Evolutionary conservation across 2,329 filamentous ascomycete species (phyloP).

Genomic region (Aspergillus quadricinctus): DNA sequence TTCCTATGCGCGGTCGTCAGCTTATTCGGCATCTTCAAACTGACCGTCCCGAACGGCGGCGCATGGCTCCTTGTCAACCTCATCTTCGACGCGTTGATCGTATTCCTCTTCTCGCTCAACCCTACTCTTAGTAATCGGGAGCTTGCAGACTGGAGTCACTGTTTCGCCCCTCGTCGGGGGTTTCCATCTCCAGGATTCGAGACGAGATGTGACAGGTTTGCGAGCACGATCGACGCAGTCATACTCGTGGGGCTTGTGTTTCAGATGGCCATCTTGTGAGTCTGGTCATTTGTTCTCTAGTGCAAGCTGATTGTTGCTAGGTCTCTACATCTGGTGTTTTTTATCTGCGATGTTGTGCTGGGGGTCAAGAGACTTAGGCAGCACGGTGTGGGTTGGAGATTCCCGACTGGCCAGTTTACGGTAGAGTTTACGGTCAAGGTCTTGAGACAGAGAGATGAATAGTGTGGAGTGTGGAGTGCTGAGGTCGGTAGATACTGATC

Average conservation of each 20-base stretch:
- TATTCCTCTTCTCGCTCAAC: neutral
- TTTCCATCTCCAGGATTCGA: neutral
- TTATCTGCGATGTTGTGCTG: neutral
- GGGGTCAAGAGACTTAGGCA: neutral
- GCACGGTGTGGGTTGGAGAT: neutral
- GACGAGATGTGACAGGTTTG: neutral
- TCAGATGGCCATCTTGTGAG: neutral
- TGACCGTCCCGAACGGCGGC: neutral
- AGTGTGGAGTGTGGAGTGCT: too few relatives aligned
- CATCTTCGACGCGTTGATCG: neutral
- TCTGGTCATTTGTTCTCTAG: neutral
- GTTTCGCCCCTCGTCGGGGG: fast-evolving
- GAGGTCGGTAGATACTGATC: too few relatives aligned
- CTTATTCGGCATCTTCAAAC: neutral
- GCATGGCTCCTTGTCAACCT: neutral
- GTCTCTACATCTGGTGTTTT: neutral
- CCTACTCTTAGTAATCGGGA: fast-evolving
- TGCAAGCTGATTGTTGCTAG: neutral
- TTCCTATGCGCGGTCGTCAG: neutral
- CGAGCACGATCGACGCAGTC: neutral
- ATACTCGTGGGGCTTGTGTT: neutral
- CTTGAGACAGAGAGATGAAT: neutral
- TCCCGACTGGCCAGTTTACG: neutral
- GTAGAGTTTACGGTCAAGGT: neutral
- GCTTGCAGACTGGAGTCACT: neutral